phyloP scores from a whole-genome alignment of 257 asterid species.

The Scutellaria minor region DNA sequence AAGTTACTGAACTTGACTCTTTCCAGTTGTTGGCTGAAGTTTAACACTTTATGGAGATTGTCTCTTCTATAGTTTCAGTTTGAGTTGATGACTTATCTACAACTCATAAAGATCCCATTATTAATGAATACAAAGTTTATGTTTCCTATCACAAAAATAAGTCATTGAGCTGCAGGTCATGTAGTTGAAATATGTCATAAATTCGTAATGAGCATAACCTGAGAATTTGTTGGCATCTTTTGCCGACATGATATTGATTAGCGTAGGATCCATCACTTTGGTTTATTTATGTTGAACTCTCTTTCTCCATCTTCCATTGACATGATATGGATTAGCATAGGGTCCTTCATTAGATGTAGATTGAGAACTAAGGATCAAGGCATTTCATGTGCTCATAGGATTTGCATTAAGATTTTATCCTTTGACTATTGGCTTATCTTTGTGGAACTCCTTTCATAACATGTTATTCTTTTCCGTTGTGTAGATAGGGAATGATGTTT shows the following conservation, averaged over 20 bases:
- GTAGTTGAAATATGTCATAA: slow-evolving; percentile 14
- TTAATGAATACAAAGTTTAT: too few relatives aligned
- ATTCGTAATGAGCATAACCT: background rate
- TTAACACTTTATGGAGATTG: too few relatives aligned
- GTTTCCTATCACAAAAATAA: too few relatives aligned
- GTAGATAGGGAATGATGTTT: slow-evolving; percentile 83
- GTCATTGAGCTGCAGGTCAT: slow-evolving; percentile 18
- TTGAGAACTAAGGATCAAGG: slow-evolving; percentile 41
- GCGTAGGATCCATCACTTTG: slow-evolving; percentile 8
- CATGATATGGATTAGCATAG: slow-evolving; percentile 1
- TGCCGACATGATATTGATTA: slow-evolving; percentile 14
- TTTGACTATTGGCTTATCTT: slow-evolving; percentile 24
- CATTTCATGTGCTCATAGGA: slow-evolving; percentile 2
- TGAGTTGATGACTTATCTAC: too few relatives aligned
- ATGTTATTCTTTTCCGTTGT: slow-evolving; percentile 42
- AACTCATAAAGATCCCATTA: too few relatives aligned
- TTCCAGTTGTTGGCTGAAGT: too few relatives aligned
- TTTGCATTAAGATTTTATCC: slow-evolving; percentile 16
- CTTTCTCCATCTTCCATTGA: slow-evolving; percentile 18
- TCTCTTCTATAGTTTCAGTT: too few relatives aligned
- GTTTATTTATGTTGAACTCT: slow-evolving; percentile 25
- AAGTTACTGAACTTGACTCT: background rate
- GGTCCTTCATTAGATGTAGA: slow-evolving; percentile 44
- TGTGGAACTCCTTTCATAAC: slow-evolving; percentile 33
- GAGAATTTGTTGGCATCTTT: slow-evolving; percentile 2